phyloP scores from a whole-genome alignment of 306 rosid genomes.

The Trichosanthes cucumerina region DNA sequence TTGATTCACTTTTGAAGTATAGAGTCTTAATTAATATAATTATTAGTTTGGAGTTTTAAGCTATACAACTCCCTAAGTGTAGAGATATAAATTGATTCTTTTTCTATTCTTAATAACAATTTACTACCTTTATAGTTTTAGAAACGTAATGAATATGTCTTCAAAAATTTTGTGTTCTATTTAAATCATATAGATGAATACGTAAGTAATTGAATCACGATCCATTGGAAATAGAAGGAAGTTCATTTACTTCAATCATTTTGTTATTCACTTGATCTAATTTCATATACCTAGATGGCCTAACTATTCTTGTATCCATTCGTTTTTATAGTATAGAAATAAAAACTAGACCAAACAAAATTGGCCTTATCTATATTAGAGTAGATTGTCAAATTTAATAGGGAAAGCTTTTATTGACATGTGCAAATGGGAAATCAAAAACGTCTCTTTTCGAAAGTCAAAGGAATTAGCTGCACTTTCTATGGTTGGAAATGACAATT shows the following conservation, averaged over 20 bases:
- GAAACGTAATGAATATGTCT: neutral
- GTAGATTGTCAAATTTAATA: neutral
- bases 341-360: neutral
- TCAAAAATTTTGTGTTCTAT: neutral
- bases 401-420: neutral
- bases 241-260: neutral
- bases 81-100: too few species aligned
- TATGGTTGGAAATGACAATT: neutral
- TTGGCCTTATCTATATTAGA: neutral
- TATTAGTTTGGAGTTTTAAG: too few species aligned
- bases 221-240: neutral
- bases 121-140: too few species aligned
- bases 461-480: neutral
- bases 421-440: neutral
- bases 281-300: neutral
- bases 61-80: too few species aligned
- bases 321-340: neutral
- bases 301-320: neutral
- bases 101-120: too few species aligned
- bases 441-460: slow-evolving; percentile 6
- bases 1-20: too few species aligned
- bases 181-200: neutral
- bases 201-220: neutral
- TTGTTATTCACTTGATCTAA: neutral
- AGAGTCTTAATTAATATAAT: too few species aligned